These are phyloP conservation scores for Trichosporon asahii DNA, from an alignment of 1,284 basidiomycete species.

Conservation along the genomic window DNA sequence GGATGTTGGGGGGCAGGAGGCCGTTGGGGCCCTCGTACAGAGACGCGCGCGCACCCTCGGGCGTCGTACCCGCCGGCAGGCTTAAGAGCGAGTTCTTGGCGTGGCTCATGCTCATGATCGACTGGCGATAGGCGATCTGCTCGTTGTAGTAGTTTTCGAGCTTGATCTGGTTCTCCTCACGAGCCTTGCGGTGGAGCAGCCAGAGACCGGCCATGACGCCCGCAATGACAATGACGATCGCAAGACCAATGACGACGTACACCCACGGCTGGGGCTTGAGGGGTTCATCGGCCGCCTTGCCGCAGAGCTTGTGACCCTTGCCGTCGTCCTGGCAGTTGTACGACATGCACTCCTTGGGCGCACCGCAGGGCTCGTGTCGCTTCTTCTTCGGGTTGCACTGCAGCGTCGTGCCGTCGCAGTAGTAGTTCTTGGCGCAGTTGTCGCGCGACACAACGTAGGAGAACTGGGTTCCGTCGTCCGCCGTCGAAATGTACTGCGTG, in stretches of 20 bases:
- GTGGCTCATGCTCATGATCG: constrained; percentile 51
- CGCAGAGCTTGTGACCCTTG: constrained; percentile 58
- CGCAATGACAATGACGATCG: constrained; percentile 71
- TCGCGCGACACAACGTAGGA: constrained; percentile 74
- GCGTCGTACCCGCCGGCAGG: constrained; percentile 29
- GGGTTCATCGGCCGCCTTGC: constrained; percentile 61
- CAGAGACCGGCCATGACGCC: constrained; percentile 66
- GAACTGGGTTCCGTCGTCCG: constrained; percentile 55
- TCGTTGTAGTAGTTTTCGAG: constrained; percentile 82
- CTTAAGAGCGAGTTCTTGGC: constrained; percentile 48
- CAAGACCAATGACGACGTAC: constrained; percentile 67
- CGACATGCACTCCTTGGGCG: constrained; percentile 77
- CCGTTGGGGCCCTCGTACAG: constrained; percentile 27
- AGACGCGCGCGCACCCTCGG: constrained; percentile 30
- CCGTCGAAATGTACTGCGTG: constrained; percentile 68
- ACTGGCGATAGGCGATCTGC: constrained; percentile 53
- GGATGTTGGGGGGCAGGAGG: constrained; percentile 39
- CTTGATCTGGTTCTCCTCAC: constrained; percentile 71
- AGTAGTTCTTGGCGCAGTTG: constrained; percentile 58
- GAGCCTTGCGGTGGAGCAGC: constrained; percentile 65
- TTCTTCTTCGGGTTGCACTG: constrained; percentile 61
- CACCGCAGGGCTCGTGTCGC: constrained; percentile 61
- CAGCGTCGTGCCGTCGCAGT: constrained; percentile 65
- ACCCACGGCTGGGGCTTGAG: constrained; percentile 65
- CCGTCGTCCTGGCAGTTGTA: constrained; percentile 66